Base-by-base conservation (phyloP, 148 eudicot species). In the Heliosperma pusillum region DNA sequence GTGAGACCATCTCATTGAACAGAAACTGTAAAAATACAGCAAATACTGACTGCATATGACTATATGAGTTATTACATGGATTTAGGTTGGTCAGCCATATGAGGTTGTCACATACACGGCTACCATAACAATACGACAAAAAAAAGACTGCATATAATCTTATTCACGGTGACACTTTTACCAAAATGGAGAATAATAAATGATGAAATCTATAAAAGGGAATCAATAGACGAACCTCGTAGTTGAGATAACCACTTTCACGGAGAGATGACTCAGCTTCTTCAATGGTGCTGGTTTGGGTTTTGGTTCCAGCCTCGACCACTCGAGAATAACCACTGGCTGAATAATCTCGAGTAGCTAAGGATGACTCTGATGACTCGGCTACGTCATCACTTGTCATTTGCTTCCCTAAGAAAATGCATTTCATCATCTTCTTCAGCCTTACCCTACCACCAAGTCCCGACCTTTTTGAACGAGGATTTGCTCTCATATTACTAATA, bases 211-310 rank as follows among this genome's bases (percentile, higher is more conserved):
- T 13, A 16, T 12, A 19, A 13, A 50, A 40, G 50, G 44, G 68
- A 6, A 47, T 20, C 25, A 61, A 75, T 56, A 67, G 53, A 59
- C 86, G 4, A 56, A 91, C 98, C 98, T 93, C 98, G 73, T 93
- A 93, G 78, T 93, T 93, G 64, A 93, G 69, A 79, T 77, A 86
- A 61, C 89, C 93, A 81, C 92, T 89, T 85, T 87, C 98, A 29
- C 97, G 93, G 72, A 93, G 93, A 71, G 98, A 91, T 27, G 88
- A 84, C 74, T 93, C 98, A 55, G 98, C 97, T 83, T 93, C 97
- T 82, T 89, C 97, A 56, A 93, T 88, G 70, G 86, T 93, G 78
- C 83, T 87, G 5, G 87, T 57, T 52, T 84, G 87, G 17, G 76
- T 69, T 72, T 85, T 87, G 10, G 73, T 52, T 20, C 80, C 88